Evolutionary conservation across 176 grass and related monocot species (phyloP).

Genomic region (Carex kokanica): DNA sequence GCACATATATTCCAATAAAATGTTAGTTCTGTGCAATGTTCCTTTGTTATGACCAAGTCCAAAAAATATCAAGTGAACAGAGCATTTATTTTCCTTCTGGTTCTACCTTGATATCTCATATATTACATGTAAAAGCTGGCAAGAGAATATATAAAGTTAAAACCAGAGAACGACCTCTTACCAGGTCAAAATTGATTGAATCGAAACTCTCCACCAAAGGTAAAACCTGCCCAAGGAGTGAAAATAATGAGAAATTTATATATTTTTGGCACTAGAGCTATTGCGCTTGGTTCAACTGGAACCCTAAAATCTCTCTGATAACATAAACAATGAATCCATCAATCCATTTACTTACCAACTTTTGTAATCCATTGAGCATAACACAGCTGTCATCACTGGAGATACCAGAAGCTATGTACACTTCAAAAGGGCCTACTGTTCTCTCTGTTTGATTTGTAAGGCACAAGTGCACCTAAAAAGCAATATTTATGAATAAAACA

Average conservation of each 20-base stretch:
- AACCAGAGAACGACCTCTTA: slow-evolving; percentile 29
- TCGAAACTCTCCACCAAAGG: slow-evolving; percentile 77
- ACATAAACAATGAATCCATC: not conserved
- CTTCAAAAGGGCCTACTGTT: slow-evolving; percentile 96
- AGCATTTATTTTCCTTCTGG: not conserved
- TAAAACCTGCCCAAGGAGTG: slow-evolving; percentile 49
- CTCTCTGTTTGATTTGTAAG: slow-evolving; percentile 78
- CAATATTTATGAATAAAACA: not conserved
- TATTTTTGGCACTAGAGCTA: not conserved
- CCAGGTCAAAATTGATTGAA: slow-evolving; percentile 75
- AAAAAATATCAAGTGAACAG: not conserved
- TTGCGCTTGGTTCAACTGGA: not conserved
- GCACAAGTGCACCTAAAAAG: slow-evolving; percentile 66
- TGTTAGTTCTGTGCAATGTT: not conserved
- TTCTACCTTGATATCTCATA: not conserved
- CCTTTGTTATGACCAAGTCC: not conserved
- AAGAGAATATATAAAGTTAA: not conserved
- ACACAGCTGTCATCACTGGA: slow-evolving; percentile 58
- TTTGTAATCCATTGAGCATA: slow-evolving; percentile 90
- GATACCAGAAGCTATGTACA: slow-evolving; percentile 58
- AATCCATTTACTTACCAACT: slow-evolving; percentile 53
- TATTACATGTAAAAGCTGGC: too few relatives aligned
- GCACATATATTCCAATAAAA: slow-evolving; percentile 16
- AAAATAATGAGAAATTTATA: not conserved
- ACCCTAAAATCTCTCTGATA: not conserved